Conservation (phyloP, 106 monocot species). For the Acorus gramineus region DNA sequence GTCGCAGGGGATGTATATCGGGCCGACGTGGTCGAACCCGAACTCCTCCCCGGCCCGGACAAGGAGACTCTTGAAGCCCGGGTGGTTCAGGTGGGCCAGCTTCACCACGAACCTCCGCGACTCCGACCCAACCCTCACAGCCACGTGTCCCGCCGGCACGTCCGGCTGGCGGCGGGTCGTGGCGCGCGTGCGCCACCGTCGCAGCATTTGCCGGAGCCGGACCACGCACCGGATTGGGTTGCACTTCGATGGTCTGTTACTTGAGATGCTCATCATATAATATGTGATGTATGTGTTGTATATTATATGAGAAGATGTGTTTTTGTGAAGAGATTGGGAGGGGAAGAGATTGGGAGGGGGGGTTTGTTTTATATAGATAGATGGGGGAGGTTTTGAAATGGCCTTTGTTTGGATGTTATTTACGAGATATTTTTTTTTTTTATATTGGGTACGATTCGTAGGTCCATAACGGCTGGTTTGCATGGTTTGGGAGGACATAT, state of each 20-base stretch:
- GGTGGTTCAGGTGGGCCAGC: conserved; percentile 23
- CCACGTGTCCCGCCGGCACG: conserved; percentile 21
- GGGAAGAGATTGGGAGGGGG: too few species aligned
- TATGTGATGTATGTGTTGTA: too few species aligned
- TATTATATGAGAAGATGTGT: too few species aligned
- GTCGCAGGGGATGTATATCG: conserved; percentile 21
- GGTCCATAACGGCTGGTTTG: too few species aligned
- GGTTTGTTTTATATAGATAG: too few species aligned
- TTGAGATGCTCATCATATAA: too few species aligned
- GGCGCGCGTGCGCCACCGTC: conserved; percentile 16
- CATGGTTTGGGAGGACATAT: too few species aligned
- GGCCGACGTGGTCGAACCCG: conserved; percentile 20
- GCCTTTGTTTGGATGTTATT: too few species aligned
- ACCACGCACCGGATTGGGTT: conserved; percentile 15
- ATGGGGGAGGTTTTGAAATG: too few species aligned
- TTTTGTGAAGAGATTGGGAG: too few species aligned
- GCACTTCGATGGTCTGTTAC: conserved; percentile 2
- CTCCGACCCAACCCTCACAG: conserved; percentile 13
- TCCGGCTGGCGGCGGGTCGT: conserved; percentile 2
- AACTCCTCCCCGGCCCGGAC: conserved; percentile 19
- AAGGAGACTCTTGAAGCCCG: conserved; percentile 18
- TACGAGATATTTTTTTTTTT: too few species aligned
- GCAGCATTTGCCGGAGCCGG: conserved; percentile 20
- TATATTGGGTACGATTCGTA: too few species aligned
- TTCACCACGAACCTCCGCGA: conserved; percentile 18